These are phyloP conservation scores for Hanseniaspora mollemarum DNA, from an alignment of 805 yeast species.

Conservation along the genomic window DNA sequence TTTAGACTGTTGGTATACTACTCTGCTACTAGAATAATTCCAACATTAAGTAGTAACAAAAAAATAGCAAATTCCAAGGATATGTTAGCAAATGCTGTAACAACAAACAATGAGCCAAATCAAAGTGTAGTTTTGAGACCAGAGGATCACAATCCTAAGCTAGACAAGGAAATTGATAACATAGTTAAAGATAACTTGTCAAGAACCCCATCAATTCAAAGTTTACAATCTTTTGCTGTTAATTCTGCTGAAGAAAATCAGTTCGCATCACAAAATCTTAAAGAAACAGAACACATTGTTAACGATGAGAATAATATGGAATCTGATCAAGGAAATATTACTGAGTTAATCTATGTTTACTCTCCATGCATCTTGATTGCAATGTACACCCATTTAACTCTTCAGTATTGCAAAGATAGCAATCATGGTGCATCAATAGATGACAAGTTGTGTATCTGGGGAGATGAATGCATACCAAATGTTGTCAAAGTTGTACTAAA, in stretches of 20 bases:
- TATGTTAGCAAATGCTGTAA: constrained; percentile 21
- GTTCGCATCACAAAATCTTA: neutral
- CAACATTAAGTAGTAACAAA: constrained; percentile 43
- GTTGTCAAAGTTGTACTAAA: constrained; percentile 28
- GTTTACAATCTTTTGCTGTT: constrained; percentile 2
- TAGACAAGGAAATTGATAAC: constrained; percentile 14
- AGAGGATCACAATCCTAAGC: constrained; percentile 1
- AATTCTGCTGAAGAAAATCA: neutral
- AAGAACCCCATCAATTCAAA: constrained; percentile 21
- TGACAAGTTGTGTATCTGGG: constrained; percentile 41
- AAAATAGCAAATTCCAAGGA: constrained; percentile 14
- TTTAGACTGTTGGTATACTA: constrained; percentile 77
- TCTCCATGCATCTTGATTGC: constrained; percentile 92
- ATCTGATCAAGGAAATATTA: constrained; percentile 21
- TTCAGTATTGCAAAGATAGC: constrained; percentile 73
- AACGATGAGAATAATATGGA: constrained; percentile 13
- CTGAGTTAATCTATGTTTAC: constrained; percentile 64
- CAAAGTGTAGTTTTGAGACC: neutral
- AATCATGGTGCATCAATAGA: constrained; percentile 37
- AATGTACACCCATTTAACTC: constrained; percentile 84
- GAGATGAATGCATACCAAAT: constrained; percentile 26
- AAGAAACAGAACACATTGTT: neutral
- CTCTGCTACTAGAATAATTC: constrained; percentile 89
- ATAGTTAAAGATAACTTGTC: constrained; percentile 5
- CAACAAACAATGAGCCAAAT: neutral